These are phyloP conservation scores for Kingdonia uniflora DNA, from an alignment of 164 flowering plant species.

Conservation along the genomic window DNA sequence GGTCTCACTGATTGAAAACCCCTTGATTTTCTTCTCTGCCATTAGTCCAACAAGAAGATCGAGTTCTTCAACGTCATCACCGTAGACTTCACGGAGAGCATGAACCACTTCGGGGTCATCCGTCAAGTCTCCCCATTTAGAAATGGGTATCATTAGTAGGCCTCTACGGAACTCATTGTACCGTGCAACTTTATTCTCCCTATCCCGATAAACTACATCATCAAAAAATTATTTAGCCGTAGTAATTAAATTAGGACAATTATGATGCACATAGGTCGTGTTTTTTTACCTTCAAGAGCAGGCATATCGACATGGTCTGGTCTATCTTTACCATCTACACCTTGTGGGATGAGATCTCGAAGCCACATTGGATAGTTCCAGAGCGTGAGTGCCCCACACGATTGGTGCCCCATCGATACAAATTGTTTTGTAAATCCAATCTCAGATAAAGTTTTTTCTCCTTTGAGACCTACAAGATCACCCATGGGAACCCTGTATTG, in stretches of 20 bases:
- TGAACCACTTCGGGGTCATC: conserved; percentile 30
- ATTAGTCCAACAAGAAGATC: conserved; percentile 43
- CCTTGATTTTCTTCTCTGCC: conserved; percentile 50
- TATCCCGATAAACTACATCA: conserved; percentile 30
- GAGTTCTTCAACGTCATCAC: conserved; percentile 42
- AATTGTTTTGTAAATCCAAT: conserved; percentile 31
- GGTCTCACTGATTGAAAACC: conserved; percentile 54
- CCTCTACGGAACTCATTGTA: conserved; percentile 46
- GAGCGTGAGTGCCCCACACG: conserved; percentile 34
- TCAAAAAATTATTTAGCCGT: not conserved
- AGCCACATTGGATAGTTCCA: conserved; percentile 50
- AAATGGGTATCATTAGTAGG: conserved; percentile 38
- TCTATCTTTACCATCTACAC: conserved; percentile 35
- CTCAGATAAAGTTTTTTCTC: conserved; percentile 25
- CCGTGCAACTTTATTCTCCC: conserved; percentile 40
- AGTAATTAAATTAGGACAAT: not conserved
- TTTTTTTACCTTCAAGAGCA: conserved; percentile 34
- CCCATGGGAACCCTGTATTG: conserved; percentile 11
- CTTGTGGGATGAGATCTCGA: conserved; percentile 41
- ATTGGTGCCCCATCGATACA: conserved; percentile 48
- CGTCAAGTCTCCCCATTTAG: conserved; percentile 49
- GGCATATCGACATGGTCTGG: conserved; percentile 38
- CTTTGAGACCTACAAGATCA: conserved; percentile 30
- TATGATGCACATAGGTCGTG: not conserved
- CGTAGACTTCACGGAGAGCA: conserved; percentile 33